Percentiles rank a stretch among this genome's conserved stretches.
These are phyloP conservation scores for Fusarium brachygibbosum DNA, from an alignment of 2,329 filamentous ascomycete species.

Conservation along the genomic window DNA sequence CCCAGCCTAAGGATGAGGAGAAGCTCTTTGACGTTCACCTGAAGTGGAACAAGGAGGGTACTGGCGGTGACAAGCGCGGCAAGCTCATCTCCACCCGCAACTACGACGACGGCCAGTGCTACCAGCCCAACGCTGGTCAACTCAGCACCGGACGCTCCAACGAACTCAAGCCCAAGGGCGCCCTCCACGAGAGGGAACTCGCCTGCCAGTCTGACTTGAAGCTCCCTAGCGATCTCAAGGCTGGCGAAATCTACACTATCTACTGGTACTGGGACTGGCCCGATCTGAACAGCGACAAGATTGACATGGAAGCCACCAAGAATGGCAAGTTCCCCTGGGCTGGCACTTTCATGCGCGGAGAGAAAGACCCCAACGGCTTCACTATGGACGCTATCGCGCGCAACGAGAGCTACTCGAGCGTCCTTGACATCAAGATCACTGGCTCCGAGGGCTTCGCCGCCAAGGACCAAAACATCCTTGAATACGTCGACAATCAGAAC, in stretches of 20 bases:
- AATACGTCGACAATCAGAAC: slow-evolving; percentile 56
- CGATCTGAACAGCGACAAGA: slow-evolving; percentile 63
- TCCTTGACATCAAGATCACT: slow-evolving; percentile 58
- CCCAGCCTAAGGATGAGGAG: slow-evolving; percentile 65
- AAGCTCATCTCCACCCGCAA: slow-evolving; percentile 80
- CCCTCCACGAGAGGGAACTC: slow-evolving; percentile 69
- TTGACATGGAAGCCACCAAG: slow-evolving; percentile 57
- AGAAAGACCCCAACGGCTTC: slow-evolving; percentile 56
- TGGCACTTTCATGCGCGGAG: slow-evolving; percentile 57
- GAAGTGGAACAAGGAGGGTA: slow-evolving; percentile 83
- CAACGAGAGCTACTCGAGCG: slow-evolving; percentile 60
- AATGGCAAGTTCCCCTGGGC: slow-evolving; percentile 60
- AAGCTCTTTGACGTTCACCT: slow-evolving; percentile 75
- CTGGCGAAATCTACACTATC: slow-evolving; percentile 78
- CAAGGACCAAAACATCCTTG: slow-evolving; percentile 43
- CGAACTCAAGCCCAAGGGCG: slow-evolving; percentile 66
- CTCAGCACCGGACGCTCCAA: slow-evolving; percentile 72
- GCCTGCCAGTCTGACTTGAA: slow-evolving; percentile 86
- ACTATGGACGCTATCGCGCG: slow-evolving; percentile 52
- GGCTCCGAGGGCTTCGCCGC: slow-evolving; percentile 43
- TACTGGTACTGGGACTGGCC: slow-evolving; percentile 99
- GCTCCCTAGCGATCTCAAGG: slow-evolving; percentile 75
- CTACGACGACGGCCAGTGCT: slow-evolving; percentile 93
- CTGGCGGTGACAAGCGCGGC: slow-evolving; percentile 83
- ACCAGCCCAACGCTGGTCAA: slow-evolving; percentile 75